These are phyloP conservation scores for Aspergillus eucalypticola DNA, from an alignment of 2,329 filamentous ascomycete species.

Conservation along the genomic window DNA sequence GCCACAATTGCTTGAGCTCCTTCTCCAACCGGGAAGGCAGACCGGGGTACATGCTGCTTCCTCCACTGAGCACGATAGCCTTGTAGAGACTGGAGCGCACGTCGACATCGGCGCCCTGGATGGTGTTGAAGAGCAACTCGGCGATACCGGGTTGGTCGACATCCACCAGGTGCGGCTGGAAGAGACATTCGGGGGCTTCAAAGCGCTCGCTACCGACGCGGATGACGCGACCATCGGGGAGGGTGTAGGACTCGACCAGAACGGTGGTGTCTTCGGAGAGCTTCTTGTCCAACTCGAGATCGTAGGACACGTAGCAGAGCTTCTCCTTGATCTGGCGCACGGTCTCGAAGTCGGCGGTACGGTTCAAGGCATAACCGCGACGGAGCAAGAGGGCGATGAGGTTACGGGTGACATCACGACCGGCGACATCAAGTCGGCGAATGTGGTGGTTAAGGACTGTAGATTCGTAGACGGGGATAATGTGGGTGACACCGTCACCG, in stretches of 20 bases:
- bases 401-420: slow-evolving; percentile 96
- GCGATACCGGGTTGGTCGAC: slow-evolving; percentile 96
- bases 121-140: slow-evolving; percentile 98
- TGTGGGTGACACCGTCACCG: slow-evolving; percentile 96
- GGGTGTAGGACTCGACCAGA: slow-evolving; percentile 93
- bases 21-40: slow-evolving; percentile 94
- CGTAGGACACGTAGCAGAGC: slow-evolving; percentile 98
- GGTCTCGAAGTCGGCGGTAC: slow-evolving; percentile 98
- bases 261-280: slow-evolving; percentile 97
- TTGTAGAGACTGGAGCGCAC: slow-evolving; percentile 93
- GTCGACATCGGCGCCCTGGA: slow-evolving; percentile 92
- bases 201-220: slow-evolving; percentile 95
- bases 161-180: slow-evolving; percentile 97
- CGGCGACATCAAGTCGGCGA: slow-evolving; percentile 88
- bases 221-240: slow-evolving; percentile 94
- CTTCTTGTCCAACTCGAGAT: slow-evolving; percentile 92
- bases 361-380: slow-evolving; percentile 93
- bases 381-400: slow-evolving; percentile 91
- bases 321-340: slow-evolving; percentile 99
- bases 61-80: slow-evolving; percentile 93
- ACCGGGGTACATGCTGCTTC: slow-evolving; percentile 98
- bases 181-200: slow-evolving; percentile 95
- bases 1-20: slow-evolving; percentile 97
- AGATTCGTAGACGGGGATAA: slow-evolving; percentile 97
- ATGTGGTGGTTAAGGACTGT: slow-evolving; percentile 97